Evolutionary conservation across 768 basidiomycete genomes (phyloP), one percentile per base, ranked within the genome.

Genomic region (Rhodosporidiobolus sp.): DNA sequence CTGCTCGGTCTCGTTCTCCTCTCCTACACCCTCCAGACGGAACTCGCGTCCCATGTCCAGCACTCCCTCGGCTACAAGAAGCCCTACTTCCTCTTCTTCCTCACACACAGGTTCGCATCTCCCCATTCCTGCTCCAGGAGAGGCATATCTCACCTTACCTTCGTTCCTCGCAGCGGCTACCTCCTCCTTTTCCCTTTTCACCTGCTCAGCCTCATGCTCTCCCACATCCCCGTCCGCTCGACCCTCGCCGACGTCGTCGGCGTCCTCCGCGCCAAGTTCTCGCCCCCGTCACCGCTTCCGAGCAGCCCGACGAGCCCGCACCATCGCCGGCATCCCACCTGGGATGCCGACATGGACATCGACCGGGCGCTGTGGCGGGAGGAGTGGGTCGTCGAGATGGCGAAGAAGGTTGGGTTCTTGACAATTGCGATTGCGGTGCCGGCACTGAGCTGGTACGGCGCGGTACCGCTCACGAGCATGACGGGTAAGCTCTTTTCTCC

Each of bases 1-100:
- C 53, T 77, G 28, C 73, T 77, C 55, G 66, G 22, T n/a, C 35
- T 69, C 54, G 69, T 76, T 30, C 72, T 79, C 46, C 53, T 70
- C 35, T 87, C 88, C 1, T 94, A 93, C 78, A 90, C 92, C 0
- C 80, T 81, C 38, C 91, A 94, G 83, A 89, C 87, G 26, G 69
- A 76, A 48, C 71, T 78, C 28, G 74, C 76, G 10, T 43, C 45
- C 7, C 89, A 92, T 82, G 87, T 95, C 22, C 90, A 93, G 80
- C 87, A 87, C 2, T 85, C 84, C 1, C 82, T 92, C 43, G 86
- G 84, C 46, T 99, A 90, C 82, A 85, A 88, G 63, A 91, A 96
- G 70, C 91, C 95, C 0, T 95, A 88, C 84, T 89, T 97, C 78
- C 83, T 78, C 34, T 77, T 79, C 81, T 96, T 90, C 81, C 80